Conservation (phyloP, 176 grass and related monocot genomes). For the Oryza glumipatula region DNA sequence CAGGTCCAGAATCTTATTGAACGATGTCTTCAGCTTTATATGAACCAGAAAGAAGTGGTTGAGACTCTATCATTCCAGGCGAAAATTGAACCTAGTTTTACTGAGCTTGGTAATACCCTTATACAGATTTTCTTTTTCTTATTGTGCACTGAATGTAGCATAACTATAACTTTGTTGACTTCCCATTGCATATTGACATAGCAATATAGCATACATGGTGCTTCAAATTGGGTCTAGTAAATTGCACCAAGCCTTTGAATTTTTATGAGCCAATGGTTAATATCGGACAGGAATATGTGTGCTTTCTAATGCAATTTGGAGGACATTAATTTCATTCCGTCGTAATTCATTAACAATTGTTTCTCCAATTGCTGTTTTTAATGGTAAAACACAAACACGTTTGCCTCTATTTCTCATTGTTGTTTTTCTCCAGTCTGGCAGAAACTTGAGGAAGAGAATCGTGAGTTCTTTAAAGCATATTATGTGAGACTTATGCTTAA, state of each 20-base stretch:
- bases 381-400: conserved; percentile 3
- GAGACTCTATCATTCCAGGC: conserved; percentile 75
- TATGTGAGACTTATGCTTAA: conserved; percentile 97
- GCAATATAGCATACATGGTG: background rate
- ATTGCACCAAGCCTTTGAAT: background rate
- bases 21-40: conserved; percentile 96
- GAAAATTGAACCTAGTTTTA: conserved; percentile 98
- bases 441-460: conserved; percentile 99
- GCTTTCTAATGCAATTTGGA: conserved; percentile 22
- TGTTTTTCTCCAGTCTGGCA: conserved; percentile 82
- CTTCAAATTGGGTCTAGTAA: no score
- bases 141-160: conserved; percentile 4
- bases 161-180: background rate
- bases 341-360: background rate
- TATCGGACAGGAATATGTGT: conserved; percentile 16
- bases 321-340: background rate
- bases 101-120: conserved; percentile 90
- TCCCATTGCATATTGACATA: background rate
- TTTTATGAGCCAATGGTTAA: background rate
- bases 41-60: conserved; percentile 98
- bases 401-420: conserved; percentile 13
- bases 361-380: conserved; percentile 18
- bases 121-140: conserved; percentile 1
- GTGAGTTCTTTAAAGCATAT: conserved; percentile 94
- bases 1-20: conserved; percentile 99